Evolutionary conservation across 306 rosid species (phyloP), one percentile per base, ranked within the genome.

Genomic region (Macrotyloma uniflorum): DNA sequence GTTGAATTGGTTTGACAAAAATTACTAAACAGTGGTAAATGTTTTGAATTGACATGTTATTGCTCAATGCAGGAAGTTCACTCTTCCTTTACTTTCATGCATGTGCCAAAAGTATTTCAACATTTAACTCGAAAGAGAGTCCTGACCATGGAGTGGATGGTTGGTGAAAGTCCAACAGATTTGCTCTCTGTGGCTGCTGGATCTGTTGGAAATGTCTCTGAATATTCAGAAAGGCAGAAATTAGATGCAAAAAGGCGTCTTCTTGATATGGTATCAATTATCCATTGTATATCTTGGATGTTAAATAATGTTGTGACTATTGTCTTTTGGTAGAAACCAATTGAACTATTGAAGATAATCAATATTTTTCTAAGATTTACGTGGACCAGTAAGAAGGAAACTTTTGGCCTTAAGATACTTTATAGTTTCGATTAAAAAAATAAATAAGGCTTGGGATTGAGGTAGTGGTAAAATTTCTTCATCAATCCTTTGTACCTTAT

Each of bases 71-170:
- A 94, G 98, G 97, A 92, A 86, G 91, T 84, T 88, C 97, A 94
- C 83, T 90, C 97, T 40, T 86, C 83, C 68, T 92, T 87, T 82
- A 28, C 90, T 23, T 94, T 89, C 85, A 89, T 94, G 77, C 20
- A 26, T 5, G 95, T 83, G 85, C 98, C 98, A 64, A 94, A 91
- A 84, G 78, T 89, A 49, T 89, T 78, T 78, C 82, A 1, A 58
- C 90, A 85, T 82, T 83, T 94, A 83, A 92, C 82, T 80, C 84
- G 85, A 77, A 94, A 88, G 89, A 89, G 97, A 82, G 97, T 94
- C 85, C 82, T 94, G 77, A 94, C 98, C 23, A 92, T 90, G 97
- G 98, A 92, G 88, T 94, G 98, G 98, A 87, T 94, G 64, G 88
- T 83, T 80, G 98, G 98, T 83, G 98, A 92, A 80, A 94, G 91